phyloP scores from a whole-genome alignment of 2,329 filamentous ascomycete species.

The Huntiella moniliformis region DNA sequence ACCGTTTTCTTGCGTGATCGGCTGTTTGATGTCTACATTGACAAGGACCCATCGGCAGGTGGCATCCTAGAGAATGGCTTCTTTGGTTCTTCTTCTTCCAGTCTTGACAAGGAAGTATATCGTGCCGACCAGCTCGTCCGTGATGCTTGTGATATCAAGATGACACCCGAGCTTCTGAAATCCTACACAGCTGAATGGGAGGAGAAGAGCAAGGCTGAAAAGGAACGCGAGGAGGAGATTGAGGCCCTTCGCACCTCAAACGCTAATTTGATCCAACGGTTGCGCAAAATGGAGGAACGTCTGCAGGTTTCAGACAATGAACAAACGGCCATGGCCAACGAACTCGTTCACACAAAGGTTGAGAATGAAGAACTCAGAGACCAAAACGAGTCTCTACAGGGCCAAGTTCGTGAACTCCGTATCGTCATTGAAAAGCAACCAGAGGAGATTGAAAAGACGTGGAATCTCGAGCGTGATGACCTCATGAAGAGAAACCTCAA shows the following conservation, averaged over 20 bases:
- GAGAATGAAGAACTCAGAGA: slow-evolving; percentile 81
- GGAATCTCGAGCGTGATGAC: slow-evolving; percentile 72
- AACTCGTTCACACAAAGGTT: slow-evolving; percentile 80
- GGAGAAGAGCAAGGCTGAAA: slow-evolving; percentile 66
- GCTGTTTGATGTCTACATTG: slow-evolving; percentile 92
- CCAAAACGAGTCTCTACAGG: slow-evolving; percentile 70
- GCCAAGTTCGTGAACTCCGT: slow-evolving; percentile 70
- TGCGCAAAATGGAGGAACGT: slow-evolving; percentile 74
- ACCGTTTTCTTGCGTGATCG: slow-evolving; percentile 86
- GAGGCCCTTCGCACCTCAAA: slow-evolving; percentile 52
- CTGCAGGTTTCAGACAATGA: slow-evolving; percentile 78
- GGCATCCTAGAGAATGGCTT: slow-evolving; percentile 92
- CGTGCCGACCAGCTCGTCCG: slow-evolving; percentile 82
- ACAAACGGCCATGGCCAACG: slow-evolving; percentile 76
- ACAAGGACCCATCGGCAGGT: slow-evolving; percentile 76
- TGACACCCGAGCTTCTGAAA: slow-evolving; percentile 66
- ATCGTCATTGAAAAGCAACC: slow-evolving; percentile 80
- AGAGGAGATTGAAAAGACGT: slow-evolving; percentile 62
- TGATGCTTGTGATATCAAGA: slow-evolving; percentile 74
- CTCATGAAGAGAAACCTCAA: slow-evolving; percentile 85
- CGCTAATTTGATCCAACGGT: slow-evolving; percentile 46
- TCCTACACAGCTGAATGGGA: slow-evolving; percentile 78
- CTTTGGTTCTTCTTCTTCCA: slow-evolving; percentile 81
- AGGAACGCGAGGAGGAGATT: slow-evolving; percentile 65
- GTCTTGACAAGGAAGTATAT: slow-evolving; percentile 86